Base-by-base conservation (phyloP, 2,329 filamentous ascomycete genomes). In the Penicillium oxalicum region DNA sequence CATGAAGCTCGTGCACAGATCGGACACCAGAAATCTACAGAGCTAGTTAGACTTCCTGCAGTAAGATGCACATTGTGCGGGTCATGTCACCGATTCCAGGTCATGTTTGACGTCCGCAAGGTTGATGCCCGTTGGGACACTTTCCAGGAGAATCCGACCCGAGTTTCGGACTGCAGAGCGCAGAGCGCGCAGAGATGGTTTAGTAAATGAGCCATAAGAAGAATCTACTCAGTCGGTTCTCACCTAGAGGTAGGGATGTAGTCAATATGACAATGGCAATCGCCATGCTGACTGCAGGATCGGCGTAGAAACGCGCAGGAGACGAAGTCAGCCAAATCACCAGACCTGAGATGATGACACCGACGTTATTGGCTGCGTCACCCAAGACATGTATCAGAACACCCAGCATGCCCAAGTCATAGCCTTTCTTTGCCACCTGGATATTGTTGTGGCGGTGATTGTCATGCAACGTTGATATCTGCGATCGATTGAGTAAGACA, bases 311-410 rank as follows among this genome's bases (percentile, higher is more conserved):
- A 4, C 24, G 29, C 18, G 32, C 33, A 25, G 43, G 18, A 9
- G 29, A 47, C 25, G 40, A 59, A 1, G 76, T 71, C 51, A 81
- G 72, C 84, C 83, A 87, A 62, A 88, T 83, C 37, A 87, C 72
- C 1, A 82, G 59, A 0, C 82, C 83, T 1, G 84, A 77, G 35
- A 83, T 70, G 35, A 88, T 87, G 51, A 89, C 84, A 12, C 83
- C 84, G n/a, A 88, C 63, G 58, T 89, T 89, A 70, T 88, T 88
- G 54, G 84, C 72, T 1, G 83, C 83, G 58, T 89, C 86, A 27
- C 83, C 81, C 2, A 86, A 57, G 25, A 88, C 77, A 58, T 90
- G 86, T 11, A 86, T 68, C 9, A 88, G 61, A 2, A 86, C 84
- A 2, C 82, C 84, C 44, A 86, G 68, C 72, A 87, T 82, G 5